Evolutionary conservation across 192 early-diverging fungal genomes (phyloP), one percentile per base, ranked within the genome.

Genomic region (Pilaira anomala): DNA sequence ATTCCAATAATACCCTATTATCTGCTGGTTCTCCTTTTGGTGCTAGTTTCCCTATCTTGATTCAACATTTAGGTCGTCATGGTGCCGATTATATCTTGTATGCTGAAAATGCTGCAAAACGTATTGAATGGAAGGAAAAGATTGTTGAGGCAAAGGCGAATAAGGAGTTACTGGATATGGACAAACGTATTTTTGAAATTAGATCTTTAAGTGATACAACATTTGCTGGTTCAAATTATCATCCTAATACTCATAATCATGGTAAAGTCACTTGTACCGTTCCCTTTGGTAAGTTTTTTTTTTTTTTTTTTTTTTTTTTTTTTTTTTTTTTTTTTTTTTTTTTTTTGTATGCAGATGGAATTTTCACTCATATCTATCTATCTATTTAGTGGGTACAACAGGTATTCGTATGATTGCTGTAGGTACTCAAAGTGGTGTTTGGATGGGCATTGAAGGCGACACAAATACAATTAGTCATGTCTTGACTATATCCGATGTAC

Each of bases 401-500:
- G 78, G 81, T 58, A 78, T 83, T 59, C 82, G 82, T 11, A 74
- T 85, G 56, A 75, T 98, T 48, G 82, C 93, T 13, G 67, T 96
- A 44, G 96, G 91, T 29, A 92, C 94, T 2, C 90, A 95, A 52
- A 73, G 78, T 29, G 96, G 96, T 22, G 71, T 98, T 30, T 98
- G 86, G 68, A 71, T 89, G n/a, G 91, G 88, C 4, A 80, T 83
- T 16, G 82, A 85, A 9, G 77, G 80, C 11, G 82, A 85, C 49
- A 76, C 74, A 48, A 75, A 69, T 48, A 40, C 56, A 0, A 48
- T 59, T 19, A 59, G 33, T 16, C 48, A 53, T 19, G 70, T 64
- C 36, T 74, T 83, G 59, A 74, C 80, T 52, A 68, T 83, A 59
- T 66, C 63, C 57, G 80, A 82, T 57, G 76, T 86, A 42, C 77